Conservation (phyloP, 352 stramenopile species). For the Thalassiosira exigua region DNA sequence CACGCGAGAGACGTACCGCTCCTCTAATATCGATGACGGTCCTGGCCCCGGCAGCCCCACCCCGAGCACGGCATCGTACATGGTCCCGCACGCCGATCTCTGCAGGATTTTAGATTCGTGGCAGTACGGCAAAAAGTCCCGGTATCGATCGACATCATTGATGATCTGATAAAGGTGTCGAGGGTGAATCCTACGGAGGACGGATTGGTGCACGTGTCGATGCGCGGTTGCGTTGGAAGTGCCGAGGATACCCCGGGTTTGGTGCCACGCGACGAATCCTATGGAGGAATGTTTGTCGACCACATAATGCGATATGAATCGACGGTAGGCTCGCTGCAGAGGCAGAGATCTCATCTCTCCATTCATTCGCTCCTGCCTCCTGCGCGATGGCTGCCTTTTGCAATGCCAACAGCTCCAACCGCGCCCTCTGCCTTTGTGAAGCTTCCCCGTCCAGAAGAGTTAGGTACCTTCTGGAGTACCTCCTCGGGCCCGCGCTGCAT, state of each 20-base stretch:
- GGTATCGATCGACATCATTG: slow-evolving; percentile 74
- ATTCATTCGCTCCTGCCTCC: too few relatives aligned
- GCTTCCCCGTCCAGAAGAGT: too few relatives aligned
- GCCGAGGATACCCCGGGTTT: slow-evolving; percentile 7
- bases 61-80: slow-evolving; percentile 73
- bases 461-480: too few relatives aligned
- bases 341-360: too few relatives aligned
- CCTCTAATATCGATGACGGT: slow-evolving; percentile 36
- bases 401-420: too few relatives aligned
- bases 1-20: slow-evolving; percentile 72
- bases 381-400: too few relatives aligned
- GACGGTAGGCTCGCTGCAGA: not conserved
- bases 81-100: slow-evolving; percentile 42
- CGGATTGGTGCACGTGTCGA: slow-evolving; percentile 48
- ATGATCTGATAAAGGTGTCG: slow-evolving; percentile 76
- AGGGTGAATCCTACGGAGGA: slow-evolving; percentile 59
- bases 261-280: not conserved
- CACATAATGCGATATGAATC: not conserved
- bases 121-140: slow-evolving; percentile 74
- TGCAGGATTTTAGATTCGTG: slow-evolving; percentile 68
- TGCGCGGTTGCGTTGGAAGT: slow-evolving; percentile 29
- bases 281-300: not conserved
- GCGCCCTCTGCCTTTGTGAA: too few relatives aligned
- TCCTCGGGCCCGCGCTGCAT: too few relatives aligned
- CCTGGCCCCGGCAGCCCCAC: slow-evolving; percentile 62